These are phyloP conservation scores for Botrytis elliptica DNA, from an alignment of 2,329 filamentous ascomycete species.

Conservation along the genomic window DNA sequence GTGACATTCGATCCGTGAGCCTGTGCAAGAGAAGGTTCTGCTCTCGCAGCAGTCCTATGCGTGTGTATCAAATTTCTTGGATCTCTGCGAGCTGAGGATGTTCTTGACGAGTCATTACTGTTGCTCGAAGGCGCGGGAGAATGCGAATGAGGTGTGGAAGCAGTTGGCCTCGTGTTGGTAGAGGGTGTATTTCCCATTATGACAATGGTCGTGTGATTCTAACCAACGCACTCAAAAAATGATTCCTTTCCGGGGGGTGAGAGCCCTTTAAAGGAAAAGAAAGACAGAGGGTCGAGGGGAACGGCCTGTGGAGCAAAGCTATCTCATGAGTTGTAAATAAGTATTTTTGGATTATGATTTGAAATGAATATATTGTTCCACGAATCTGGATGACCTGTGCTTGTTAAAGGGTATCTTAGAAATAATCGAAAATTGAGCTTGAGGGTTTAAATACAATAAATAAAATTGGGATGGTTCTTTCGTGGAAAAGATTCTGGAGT, in stretches of 20 bases:
- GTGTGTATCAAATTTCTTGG: constrained; percentile 54
- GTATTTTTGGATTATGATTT: constrained; percentile 5
- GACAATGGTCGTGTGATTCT: constrained; percentile 30
- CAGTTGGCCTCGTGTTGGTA: constrained; percentile 41
- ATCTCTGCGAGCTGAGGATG: constrained; percentile 40
- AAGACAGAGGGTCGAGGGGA: not conserved
- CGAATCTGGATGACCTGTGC: not conserved
- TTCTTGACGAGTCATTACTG: constrained; percentile 34
- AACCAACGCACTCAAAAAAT: constrained; percentile 8
- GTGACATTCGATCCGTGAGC: constrained; percentile 43
- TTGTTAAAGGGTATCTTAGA: not conserved
- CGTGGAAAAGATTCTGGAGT: constrained; percentile 12
- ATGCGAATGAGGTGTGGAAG: constrained; percentile 37
- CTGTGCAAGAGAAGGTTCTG: constrained; percentile 61
- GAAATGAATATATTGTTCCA: not conserved
- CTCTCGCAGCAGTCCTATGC: constrained; percentile 57
- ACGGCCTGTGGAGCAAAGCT: not conserved
- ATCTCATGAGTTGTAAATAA: not conserved
- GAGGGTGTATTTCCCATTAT: constrained; percentile 49
- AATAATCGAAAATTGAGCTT: not conserved
- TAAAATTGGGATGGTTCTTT: not conserved
- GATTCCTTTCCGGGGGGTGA: not conserved
- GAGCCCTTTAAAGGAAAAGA: not conserved
- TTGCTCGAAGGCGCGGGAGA: constrained; percentile 36
- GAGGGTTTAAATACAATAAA: not conserved